These are phyloP conservation scores for Russula olivacea DNA, from an alignment of 768 basidiomycete genomes.

Conservation along the genomic window DNA sequence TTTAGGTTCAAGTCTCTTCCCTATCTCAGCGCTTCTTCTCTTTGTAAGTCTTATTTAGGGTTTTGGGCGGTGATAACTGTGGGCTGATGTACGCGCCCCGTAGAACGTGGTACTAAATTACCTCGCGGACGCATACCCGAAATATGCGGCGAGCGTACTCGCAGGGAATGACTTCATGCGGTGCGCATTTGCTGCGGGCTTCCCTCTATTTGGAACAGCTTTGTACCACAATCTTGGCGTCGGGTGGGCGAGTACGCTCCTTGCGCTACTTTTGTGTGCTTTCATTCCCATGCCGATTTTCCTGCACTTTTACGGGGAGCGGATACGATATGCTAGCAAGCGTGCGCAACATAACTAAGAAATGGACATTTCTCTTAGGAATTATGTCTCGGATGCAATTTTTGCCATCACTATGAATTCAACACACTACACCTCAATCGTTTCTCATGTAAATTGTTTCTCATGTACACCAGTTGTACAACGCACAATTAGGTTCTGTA, in stretches of 20 bases:
- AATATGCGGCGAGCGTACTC: constrained; percentile 32
- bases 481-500: background rate
- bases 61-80: constrained; percentile 10
- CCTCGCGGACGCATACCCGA: constrained; percentile 32
- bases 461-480: too few species aligned
- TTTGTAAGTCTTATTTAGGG: constrained; percentile 30
- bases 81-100: background rate
- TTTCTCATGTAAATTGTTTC: too few species aligned
- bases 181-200: constrained; percentile 24
- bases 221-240: constrained; percentile 29
- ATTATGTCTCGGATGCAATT: background rate
- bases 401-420: background rate
- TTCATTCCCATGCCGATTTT: constrained; percentile 29
- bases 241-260: constrained; percentile 28
- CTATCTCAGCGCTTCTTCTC: constrained; percentile 30
- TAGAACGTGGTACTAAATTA: constrained; percentile 30
- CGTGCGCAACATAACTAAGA: constrained; percentile 23
- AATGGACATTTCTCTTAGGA: background rate
- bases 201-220: constrained; percentile 25
- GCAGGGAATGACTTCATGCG: constrained; percentile 35
- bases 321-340: constrained; percentile 22
- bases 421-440: background rate
- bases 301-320: constrained; percentile 21
- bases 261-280: constrained; percentile 28
- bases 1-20: constrained; percentile 32